phyloP scores from a whole-genome alignment of 1,139 yeast genomes.

The Yueomyces sp. region DNA sequence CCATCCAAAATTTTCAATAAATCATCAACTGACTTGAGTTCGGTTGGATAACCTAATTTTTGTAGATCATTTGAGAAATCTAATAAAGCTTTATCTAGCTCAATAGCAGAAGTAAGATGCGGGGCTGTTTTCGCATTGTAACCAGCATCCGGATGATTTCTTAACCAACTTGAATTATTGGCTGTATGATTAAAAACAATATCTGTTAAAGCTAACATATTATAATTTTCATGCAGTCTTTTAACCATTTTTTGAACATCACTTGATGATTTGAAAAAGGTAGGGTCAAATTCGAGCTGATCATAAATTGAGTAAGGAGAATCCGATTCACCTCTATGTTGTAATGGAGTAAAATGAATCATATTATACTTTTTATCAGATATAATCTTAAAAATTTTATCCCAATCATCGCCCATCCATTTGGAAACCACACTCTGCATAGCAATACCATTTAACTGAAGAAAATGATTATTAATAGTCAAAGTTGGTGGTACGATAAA shows the following conservation, averaged over 20 bases:
- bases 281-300: conserved; percentile 66
- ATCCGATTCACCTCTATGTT: conserved; percentile 74
- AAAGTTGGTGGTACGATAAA: conserved; percentile 78
- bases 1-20: conserved; percentile 51
- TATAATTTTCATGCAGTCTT: conserved; percentile 41
- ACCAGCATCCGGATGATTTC: conserved; percentile 81
- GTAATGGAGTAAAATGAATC: conserved; percentile 93
- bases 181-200: conserved; percentile 95
- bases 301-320: conserved; percentile 90
- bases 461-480: conserved; percentile 37
- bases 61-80: conserved; percentile 48
- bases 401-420: conserved; percentile 83
- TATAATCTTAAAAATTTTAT: conserved; percentile 45
- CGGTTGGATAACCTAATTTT: conserved; percentile 48
- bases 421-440: conserved; percentile 81
- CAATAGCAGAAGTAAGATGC: conserved; percentile 73
- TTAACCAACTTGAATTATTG: conserved; percentile 73
- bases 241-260: conserved; percentile 38
- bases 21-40: conserved; percentile 38
- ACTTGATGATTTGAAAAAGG: conserved; percentile 37
- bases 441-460: conserved; percentile 71
- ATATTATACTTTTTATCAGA: conserved; percentile 76
- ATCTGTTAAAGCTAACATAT: conserved; percentile 71
- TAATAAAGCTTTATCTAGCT: conserved; percentile 56
- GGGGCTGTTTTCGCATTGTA: conserved; percentile 83